A percentile compares a stretch with the other conserved stretches of the same genome.
Evolutionary conservation across 73 alveolate genomes (phyloP).

Genomic region (Symbiodinium natans): DNA sequence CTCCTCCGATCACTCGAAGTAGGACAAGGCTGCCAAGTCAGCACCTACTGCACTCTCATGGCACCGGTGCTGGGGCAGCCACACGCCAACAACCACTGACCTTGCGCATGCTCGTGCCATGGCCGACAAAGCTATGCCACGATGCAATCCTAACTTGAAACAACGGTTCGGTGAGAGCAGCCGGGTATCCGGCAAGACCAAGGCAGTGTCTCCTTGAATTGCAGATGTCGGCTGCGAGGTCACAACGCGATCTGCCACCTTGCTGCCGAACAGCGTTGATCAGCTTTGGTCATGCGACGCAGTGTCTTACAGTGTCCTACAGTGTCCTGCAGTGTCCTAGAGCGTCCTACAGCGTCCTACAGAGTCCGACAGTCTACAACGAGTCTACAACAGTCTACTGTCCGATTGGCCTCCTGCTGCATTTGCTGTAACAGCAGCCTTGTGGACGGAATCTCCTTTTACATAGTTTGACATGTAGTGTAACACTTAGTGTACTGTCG

Average conservation of each 20-base stretch:
- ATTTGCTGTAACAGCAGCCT: not conserved
- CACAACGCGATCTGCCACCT: not conserved
- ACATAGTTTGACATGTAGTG: too few relatives aligned
- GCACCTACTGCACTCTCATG: too few relatives aligned
- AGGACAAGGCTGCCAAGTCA: too few relatives aligned
- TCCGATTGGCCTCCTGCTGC: constrained; percentile 21
- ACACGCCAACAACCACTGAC: not conserved
- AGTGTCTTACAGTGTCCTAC: not conserved
- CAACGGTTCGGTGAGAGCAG: too few relatives aligned
- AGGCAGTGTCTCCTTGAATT: not conserved
- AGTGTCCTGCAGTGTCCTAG: too few relatives aligned
- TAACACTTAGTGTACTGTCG: not conserved
- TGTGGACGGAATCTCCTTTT: not conserved
- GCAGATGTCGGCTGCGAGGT: not conserved
- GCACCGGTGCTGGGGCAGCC: not conserved
- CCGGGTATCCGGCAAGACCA: not conserved
- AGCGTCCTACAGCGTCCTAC: not conserved
- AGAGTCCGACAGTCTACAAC: too few relatives aligned
- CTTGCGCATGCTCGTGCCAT: not conserved
- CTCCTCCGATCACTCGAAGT: too few relatives aligned
- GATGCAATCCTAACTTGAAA: too few relatives aligned
- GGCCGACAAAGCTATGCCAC: too few relatives aligned
- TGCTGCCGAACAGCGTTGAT: not conserved
- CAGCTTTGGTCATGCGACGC: not conserved
- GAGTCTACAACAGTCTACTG: too few relatives aligned